Percentiles rank a stretch among this genome's conserved stretches.
Conservation (phyloP, 768 basidiomycete genomes). For the Mrakia frigida region DNA sequence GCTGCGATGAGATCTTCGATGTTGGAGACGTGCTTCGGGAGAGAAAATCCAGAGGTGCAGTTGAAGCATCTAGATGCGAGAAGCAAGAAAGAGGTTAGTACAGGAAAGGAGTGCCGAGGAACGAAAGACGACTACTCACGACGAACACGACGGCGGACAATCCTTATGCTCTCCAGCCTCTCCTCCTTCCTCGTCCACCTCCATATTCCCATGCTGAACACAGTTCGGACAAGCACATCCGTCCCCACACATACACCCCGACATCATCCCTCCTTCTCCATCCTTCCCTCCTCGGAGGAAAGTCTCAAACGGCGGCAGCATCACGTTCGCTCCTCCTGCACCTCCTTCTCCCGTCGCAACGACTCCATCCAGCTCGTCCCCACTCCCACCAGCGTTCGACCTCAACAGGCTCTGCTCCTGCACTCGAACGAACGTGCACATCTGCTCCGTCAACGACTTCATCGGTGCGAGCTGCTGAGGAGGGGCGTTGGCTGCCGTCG, state of each 20-base stretch:
- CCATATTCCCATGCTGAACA: constrained; percentile 38
- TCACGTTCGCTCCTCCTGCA: background rate
- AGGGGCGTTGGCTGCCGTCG: constrained; percentile 3
- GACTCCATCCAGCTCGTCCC: constrained; percentile 22
- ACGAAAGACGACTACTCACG: constrained; percentile 23
- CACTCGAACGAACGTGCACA: constrained; percentile 5
- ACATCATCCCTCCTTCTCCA: constrained; percentile 34
- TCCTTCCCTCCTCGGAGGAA: constrained; percentile 23
- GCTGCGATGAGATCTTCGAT: constrained; percentile 39
- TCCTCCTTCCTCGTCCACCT: constrained; percentile 31
- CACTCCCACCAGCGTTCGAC: constrained; percentile 7
- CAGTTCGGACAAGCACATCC: constrained; percentile 45
- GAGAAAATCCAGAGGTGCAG: constrained; percentile 37
- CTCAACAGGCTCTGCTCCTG: constrained; percentile 36
- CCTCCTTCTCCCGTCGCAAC: constrained; percentile 8
- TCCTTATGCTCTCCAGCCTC: constrained; percentile 17
- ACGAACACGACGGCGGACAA: constrained; percentile 33
- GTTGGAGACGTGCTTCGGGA: constrained; percentile 39
- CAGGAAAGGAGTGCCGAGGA: background rate
- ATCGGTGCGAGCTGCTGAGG: background rate
- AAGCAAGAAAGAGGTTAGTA: background rate
- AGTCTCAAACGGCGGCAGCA: constrained; percentile 32
- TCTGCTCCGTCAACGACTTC: background rate
- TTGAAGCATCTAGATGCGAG: constrained; percentile 38
- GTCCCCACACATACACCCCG: constrained; percentile 44